Evolutionary conservation across 163 green algal genomes (phyloP), one percentile per base, ranked within the genome.

Genomic region (Scenedesmus sp.): DNA sequence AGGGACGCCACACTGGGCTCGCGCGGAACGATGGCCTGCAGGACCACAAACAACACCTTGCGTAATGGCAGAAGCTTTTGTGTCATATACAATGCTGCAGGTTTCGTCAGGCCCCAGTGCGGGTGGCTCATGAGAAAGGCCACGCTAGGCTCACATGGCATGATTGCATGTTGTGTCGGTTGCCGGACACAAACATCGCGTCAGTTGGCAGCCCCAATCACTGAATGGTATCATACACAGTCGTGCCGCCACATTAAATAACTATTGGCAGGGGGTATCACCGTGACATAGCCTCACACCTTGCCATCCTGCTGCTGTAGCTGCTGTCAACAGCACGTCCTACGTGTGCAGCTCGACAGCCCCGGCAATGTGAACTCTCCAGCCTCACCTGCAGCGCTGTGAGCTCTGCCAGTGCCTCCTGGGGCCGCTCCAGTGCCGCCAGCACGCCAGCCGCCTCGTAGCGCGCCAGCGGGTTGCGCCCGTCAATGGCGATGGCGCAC

Each of bases 381-480:
- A 4, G 12, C 64, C 91, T 56, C 89, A 96, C 95, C 93, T 97
- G 93, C 91, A 95, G 74, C 26, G 67, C 23, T 13, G 83, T 74
- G 74, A 99, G 96, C 91, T 98, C 97, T 0, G 90, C 74, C 67
- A 99, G 93, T 16, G 98, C 97, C 56, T 98, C 96, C 10, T 96
- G 77, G 26, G 94, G 92, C 23, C 93, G 91, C 9, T 96, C 97
- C 52, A 95, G 74, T 6, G 90, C 88, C 82, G 97, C 89, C 83
- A 99, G 96, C 91, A 99, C 97, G 9, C 86, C 34, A 6, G 98
- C 96, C 4, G 92, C 94, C 94, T 99, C 97, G 93, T 98, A 99
- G 59, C 96, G 95, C 26, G 98, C 98, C 79, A 99, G 96, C 20
- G 98, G 97, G 93, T 99, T 99, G 86, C 94, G 91, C 6, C 92